These are phyloP conservation scores for Hortiboletus campestris DNA, from an alignment of 768 basidiomycete species.

Conservation along the genomic window DNA sequence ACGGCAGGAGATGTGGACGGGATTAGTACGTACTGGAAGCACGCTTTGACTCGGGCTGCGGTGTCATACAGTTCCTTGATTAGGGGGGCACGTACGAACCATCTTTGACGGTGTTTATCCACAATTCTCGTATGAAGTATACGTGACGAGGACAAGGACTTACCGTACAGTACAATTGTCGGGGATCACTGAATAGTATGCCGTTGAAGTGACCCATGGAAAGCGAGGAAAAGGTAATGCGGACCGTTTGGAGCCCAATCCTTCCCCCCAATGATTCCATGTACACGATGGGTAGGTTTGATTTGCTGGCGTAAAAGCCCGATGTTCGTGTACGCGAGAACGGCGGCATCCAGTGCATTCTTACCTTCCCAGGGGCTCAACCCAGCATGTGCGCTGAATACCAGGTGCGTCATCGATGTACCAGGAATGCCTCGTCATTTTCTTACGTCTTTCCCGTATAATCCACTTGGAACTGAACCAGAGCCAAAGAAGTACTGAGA, in stretches of 20 bases:
- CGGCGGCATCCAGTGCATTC: conserved; percentile 86
- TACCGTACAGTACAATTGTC: conserved; percentile 75
- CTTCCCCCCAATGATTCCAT: conserved; percentile 74
- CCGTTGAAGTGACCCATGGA: not conserved
- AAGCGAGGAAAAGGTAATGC: conserved; percentile 14
- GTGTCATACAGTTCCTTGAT: conserved; percentile 58
- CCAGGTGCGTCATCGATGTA: not conserved
- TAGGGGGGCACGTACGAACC: conserved; percentile 71
- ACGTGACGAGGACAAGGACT: conserved; percentile 17
- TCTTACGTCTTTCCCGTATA: conserved; percentile 72
- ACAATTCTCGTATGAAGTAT: not conserved
- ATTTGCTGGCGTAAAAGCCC: conserved; percentile 81
- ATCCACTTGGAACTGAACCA: conserved; percentile 59
- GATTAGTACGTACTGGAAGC: conserved; percentile 58
- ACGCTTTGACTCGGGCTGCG: conserved; percentile 59
- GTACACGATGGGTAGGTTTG: conserved; percentile 71
- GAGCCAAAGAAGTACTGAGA: conserved; percentile 60
- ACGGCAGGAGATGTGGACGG: not conserved
- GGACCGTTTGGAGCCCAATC: conserved; percentile 75
- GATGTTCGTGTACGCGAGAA: conserved; percentile 78
- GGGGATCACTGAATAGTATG: conserved; percentile 61
- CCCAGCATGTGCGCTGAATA: conserved; percentile 67
- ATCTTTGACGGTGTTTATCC: conserved; percentile 38
- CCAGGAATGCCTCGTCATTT: not conserved
- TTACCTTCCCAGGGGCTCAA: conserved; percentile 82